phyloP scores from a whole-genome alignment of 495 filamentous ascomycete genomes.

The Penicillium maclennaniae region DNA sequence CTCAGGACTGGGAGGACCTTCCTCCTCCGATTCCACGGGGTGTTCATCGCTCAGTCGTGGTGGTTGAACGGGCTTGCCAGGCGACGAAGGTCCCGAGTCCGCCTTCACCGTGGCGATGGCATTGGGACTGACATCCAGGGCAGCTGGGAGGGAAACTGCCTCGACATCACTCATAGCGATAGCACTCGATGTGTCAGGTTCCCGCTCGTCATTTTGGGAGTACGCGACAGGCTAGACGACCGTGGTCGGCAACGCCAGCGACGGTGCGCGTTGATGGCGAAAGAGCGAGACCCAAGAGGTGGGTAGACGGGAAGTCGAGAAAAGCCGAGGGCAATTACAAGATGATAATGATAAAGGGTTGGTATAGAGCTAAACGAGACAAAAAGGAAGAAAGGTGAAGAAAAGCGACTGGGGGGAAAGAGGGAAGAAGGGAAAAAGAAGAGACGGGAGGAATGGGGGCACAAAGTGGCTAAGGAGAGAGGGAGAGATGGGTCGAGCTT shows the following conservation, averaged over 20 bases:
- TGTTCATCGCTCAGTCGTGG: constrained; percentile 21
- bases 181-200: constrained; percentile 41
- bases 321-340: background rate
- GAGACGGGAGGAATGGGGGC: constrained; percentile 14
- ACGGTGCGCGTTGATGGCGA: constrained; percentile 32
- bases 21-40: constrained; percentile 24
- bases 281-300: constrained; percentile 19
- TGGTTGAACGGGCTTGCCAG: constrained; percentile 21
- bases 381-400: constrained; percentile 12
- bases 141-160: constrained; percentile 42
- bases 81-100: constrained; percentile 28
- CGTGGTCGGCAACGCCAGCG: constrained; percentile 39
- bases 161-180: constrained; percentile 53
- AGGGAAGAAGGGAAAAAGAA: constrained; percentile 4
- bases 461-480: constrained; percentile 13
- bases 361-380: constrained; percentile 11
- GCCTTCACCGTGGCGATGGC: constrained; percentile 34
- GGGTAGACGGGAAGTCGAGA: constrained; percentile 11
- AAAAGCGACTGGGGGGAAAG: constrained; percentile 13
- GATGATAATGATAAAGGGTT: background rate
- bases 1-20: constrained; percentile 37
- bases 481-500: constrained; percentile 20
- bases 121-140: constrained; percentile 39
- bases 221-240: constrained; percentile 34
- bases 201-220: constrained; percentile 50